phyloP scores from a whole-genome alignment of 176 grass and related monocot genomes.

The Elaeis guineensis region DNA sequence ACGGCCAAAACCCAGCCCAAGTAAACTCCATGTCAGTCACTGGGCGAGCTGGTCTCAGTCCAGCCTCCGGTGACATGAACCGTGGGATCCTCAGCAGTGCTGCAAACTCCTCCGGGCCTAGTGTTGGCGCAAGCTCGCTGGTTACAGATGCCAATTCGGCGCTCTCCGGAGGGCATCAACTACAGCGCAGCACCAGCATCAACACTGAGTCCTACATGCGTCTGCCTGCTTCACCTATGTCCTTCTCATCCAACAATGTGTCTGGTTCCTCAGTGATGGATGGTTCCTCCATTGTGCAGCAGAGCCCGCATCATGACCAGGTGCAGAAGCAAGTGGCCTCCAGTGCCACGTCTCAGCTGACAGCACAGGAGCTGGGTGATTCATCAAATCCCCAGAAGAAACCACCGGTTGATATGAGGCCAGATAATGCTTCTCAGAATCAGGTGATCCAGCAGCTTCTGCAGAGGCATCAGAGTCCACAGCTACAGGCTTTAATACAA shows the following conservation, averaged over 20 bases:
- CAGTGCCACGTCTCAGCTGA: conserved; percentile 77
- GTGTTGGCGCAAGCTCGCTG: conserved; percentile 83
- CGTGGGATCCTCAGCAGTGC: conserved; percentile 37
- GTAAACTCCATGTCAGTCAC: conserved; percentile 41
- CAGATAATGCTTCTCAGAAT: conserved; percentile 55
- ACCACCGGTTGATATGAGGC: conserved; percentile 56
- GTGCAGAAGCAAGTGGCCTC: conserved; percentile 65
- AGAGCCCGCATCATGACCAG: conserved; percentile 65
- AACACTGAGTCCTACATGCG: conserved; percentile 84
- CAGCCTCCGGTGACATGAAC: conserved; percentile 50
- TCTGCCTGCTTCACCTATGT: conserved; percentile 93
- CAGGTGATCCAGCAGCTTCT: conserved; percentile 70
- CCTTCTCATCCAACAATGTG: conserved; percentile 97
- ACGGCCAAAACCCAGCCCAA: conserved; percentile 33
- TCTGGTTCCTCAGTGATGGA: conserved; percentile 92
- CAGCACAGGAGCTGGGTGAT: conserved; percentile 22
- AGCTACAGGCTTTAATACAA: conserved; percentile 69
- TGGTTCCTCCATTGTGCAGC: conserved; percentile 75
- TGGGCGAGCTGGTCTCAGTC: conserved; percentile 40
- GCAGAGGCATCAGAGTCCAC: conserved; percentile 59
- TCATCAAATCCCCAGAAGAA: conserved; percentile 67
- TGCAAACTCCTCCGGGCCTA: conserved; percentile 74
- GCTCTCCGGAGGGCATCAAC: conserved; percentile 65
- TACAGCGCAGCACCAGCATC: conserved; percentile 82
- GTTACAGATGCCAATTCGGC: conserved; percentile 88